Base-by-base conservation (phyloP, 176 grass and related monocot genomes). In the Echinochloa phyllopogon region DNA sequence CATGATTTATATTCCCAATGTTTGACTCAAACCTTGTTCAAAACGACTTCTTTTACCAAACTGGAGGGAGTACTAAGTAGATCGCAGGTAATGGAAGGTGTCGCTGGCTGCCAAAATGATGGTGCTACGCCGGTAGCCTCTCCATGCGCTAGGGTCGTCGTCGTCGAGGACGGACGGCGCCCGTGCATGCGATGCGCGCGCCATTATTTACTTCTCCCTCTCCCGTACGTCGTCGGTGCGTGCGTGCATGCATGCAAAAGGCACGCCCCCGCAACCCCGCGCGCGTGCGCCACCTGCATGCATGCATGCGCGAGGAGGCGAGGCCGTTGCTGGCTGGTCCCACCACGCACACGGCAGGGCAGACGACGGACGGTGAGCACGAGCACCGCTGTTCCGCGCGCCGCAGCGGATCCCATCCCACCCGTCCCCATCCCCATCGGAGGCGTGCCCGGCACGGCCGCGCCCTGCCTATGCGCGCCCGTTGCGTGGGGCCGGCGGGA, bases 401-500 rank as follows among this genome's bases (percentile, higher is more conserved):
- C 21, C 33, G 70, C 82, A 75, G 82, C 70, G 69, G 71, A 74
- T 75, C 58, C 43, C 2, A 3, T 6, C 38, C 37, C 29, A 10
- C 0, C 6, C n/a, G n/a, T n/a, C n/a, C n/a, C n/a, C n/a, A n/a
- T n/a, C n/a, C n/a, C n/a, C 21, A 20, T 5, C 36, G 17, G 25
- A 75, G 49, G 73, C 51, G 73, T 76, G 51, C 73, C 36, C 51
- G 73, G 71, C 71, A 74, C 47, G 71, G 70, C 70, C 69, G 69
- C 69, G 67, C 38, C 9, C 6, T 48, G 11, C 43, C 44, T 48
- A 33, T 33, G 29, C 29, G 29, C 29, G 39, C 20, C 6, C 7
- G 6, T 2, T 33, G 29, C 29, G 29, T 33, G 29, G 29, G 29
- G 29, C 29, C 29, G 29, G 29, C 29, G 29, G 29, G 29, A 33